These are phyloP conservation scores for Globisporangium cederbergense DNA, from an alignment of 352 stramenopile genomes.

Conservation along the genomic window DNA sequence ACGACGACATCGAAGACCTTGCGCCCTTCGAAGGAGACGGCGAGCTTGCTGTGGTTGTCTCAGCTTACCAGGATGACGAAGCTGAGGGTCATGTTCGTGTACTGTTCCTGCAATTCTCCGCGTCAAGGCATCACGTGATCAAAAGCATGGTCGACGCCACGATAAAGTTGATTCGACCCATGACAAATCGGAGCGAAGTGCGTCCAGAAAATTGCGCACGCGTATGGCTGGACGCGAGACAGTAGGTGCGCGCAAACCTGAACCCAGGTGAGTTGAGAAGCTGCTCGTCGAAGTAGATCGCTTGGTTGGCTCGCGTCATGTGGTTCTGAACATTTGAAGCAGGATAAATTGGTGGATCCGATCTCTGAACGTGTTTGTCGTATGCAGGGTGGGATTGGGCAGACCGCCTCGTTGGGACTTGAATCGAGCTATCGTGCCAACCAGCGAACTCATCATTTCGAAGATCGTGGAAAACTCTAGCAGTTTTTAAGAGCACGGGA, in stretches of 20 bases:
- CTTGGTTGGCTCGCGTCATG: not conserved
- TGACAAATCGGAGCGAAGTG: slow-evolving; percentile 3
- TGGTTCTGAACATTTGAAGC: not conserved
- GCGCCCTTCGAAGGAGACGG: slow-evolving; percentile 6
- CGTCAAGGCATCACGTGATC: not conserved
- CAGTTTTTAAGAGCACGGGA: not conserved
- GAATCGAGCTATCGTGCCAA: slow-evolving; percentile 11
- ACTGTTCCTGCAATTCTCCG: not conserved
- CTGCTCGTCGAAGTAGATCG: not conserved
- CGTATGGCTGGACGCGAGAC: slow-evolving; percentile 3
- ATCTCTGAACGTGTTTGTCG: not conserved
- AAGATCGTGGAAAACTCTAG: slow-evolving; percentile 2
- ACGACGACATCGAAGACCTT: slow-evolving; percentile 2
- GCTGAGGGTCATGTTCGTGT: slow-evolving; percentile 3
- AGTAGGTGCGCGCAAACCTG: not conserved
- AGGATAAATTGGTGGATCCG: not conserved
- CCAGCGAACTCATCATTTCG: slow-evolving; percentile 20
- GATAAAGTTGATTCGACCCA: not conserved
- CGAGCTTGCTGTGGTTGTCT: slow-evolving; percentile 1
- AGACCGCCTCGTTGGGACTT: not conserved
- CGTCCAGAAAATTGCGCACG: slow-evolving; percentile 10
- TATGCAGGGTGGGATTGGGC: not conserved
- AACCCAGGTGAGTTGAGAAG: not conserved
- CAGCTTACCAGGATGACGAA: slow-evolving; percentile 2
- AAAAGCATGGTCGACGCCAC: not conserved